Conservation (phyloP, 73 alveolate genomes). For the Uronychia setigera region DNA sequence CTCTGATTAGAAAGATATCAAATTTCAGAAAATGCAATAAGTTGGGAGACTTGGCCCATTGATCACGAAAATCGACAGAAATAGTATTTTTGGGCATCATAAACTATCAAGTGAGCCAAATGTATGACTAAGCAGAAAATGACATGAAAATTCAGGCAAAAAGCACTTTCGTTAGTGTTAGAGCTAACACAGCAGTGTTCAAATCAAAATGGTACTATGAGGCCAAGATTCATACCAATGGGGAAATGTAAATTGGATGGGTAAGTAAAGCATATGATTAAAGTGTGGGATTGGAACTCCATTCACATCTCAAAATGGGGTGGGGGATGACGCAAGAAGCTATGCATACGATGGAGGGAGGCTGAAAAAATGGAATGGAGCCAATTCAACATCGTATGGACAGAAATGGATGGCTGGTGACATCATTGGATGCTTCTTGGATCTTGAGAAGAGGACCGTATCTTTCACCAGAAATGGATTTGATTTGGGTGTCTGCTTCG, state of each 20-base stretch:
- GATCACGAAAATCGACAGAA: neutral
- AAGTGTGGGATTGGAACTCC: constrained; percentile 58
- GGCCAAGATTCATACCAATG: constrained; percentile 62
- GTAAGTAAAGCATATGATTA: neutral
- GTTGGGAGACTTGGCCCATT: neutral
- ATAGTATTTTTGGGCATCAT: neutral
- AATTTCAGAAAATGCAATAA: neutral
- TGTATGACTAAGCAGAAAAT: neutral
- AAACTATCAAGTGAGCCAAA: neutral
- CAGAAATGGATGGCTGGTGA: constrained; percentile 80
- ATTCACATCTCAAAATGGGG: constrained; percentile 60
- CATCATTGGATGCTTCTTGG: constrained; percentile 72
- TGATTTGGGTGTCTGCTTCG: constrained; percentile 69
- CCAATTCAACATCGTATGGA: constrained; percentile 54
- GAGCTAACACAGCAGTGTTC: constrained; percentile 71
- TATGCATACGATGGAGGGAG: constrained; percentile 81
- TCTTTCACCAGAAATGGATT: constrained; percentile 72
- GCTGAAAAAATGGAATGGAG: constrained; percentile 67
- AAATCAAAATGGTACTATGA: constrained; percentile 82
- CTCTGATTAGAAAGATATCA: neutral
- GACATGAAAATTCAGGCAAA: constrained; percentile 21
- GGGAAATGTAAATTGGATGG: constrained; percentile 84
- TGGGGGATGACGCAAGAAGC: constrained; percentile 75
- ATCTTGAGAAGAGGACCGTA: constrained; percentile 60
- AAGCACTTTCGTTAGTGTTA: constrained; percentile 26